Percentiles rank a stretch among this genome's conserved stretches.
These are phyloP conservation scores for Lunasporangiospora selenospora DNA, from an alignment of 192 early-diverging fungal species.

Conservation along the genomic window DNA sequence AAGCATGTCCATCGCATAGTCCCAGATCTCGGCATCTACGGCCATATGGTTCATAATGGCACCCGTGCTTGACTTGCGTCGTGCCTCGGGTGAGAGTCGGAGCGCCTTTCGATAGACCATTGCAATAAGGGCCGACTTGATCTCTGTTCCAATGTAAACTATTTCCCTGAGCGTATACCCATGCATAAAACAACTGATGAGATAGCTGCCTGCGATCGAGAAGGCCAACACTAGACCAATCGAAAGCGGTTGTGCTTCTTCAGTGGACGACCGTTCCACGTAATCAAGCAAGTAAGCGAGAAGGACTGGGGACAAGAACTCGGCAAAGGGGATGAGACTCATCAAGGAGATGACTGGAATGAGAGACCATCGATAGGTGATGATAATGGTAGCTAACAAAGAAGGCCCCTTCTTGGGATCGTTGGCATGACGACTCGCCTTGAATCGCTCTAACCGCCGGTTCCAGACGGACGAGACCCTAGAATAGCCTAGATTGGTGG, in stretches of 20 bases:
- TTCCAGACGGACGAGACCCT: conserved; percentile 7
- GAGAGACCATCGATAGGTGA: conserved; percentile 8
- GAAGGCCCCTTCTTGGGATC: conserved; percentile 11
- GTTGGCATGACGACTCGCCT: background rate
- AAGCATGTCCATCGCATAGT: conserved; percentile 18
- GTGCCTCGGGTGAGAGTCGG: conserved; percentile 39
- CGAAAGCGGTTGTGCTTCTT: conserved; percentile 7
- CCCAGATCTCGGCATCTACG: conserved; percentile 41
- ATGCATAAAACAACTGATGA: background rate
- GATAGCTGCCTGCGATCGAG: background rate
- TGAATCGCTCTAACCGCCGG: conserved; percentile 1
- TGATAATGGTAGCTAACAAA: conserved; percentile 9
- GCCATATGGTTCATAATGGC: conserved; percentile 50
- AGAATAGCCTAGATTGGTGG: conserved; percentile 9
- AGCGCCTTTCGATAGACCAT: conserved; percentile 50
- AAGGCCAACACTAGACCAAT: conserved; percentile 23
- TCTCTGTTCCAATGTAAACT: conserved; percentile 1
- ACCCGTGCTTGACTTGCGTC: conserved; percentile 29
- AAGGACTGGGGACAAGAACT: conserved; percentile 13
- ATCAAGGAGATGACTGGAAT: conserved; percentile 13
- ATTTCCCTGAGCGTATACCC: background rate
- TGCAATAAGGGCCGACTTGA: conserved; percentile 14
- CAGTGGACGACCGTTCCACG: conserved; percentile 3
- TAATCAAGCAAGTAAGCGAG: conserved; percentile 28
- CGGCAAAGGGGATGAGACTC: conserved; percentile 6